Evolutionary conservation across 129 eudicot genomes (phyloP), one percentile per base, ranked within the genome.

Genomic region (Pittosporum tobira): DNA sequence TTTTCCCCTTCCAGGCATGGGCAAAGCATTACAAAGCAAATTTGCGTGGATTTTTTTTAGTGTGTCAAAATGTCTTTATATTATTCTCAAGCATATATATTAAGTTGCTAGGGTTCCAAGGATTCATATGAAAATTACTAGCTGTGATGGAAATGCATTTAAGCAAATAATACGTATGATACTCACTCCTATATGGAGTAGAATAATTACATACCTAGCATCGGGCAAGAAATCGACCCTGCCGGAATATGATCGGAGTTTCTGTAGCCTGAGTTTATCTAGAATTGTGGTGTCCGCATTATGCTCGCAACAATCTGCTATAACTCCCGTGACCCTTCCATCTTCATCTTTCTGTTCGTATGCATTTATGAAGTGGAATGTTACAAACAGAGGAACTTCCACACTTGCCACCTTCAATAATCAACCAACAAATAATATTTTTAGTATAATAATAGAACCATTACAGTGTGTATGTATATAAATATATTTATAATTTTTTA

Each of bases 301-400:
- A 66, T 93, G 99, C 36, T 93, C 99, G 28, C 99, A 93, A 31
- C 99, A 93, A 59, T 93, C 99, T 5, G 81, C 96, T 18, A 93
- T 61, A 9, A 93, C 68, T 55, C 87, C 87, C 0, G 71, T 75
- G 34, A 79, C 77, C 34, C 89, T 81, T 8, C 99, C 99, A 27
- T 87, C 94, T 65, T 84, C 94, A n/a, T 93, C 99, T 70, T 64
- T 81, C 70, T 93, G 94, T 74, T 93, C 99, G 55, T 87, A 93
- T 20, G 96, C 99, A 51, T 93, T 93, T 40, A 93, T 87, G 94
- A 79, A 93, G 73, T 93, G 99, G 74, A 93, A 93, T 44, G 90
- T 79, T 67, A 93, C 94, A 53, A 70, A 93, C 42, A 87, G 43
- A 26, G 99, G 99, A 50, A 93, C 99, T 64, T 93, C 99, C 31